Percentiles rank a stretch among this genome's conserved stretches.
Evolutionary conservation across 2,329 filamentous ascomycete genomes (phyloP).

Genomic region (Sporothrix schenckii): DNA sequence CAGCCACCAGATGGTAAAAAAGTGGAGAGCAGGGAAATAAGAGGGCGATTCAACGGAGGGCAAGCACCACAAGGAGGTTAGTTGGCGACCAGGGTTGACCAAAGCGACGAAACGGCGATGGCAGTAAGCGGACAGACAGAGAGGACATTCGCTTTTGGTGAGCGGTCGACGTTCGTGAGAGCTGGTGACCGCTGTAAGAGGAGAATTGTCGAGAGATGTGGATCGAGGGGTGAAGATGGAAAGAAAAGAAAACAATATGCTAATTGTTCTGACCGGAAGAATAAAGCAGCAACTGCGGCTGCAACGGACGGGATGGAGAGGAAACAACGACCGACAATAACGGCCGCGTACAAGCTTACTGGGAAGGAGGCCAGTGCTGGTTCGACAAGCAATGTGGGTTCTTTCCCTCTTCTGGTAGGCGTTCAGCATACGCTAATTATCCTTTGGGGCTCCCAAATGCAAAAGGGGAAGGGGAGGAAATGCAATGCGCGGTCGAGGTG

Average conservation of each 20-base stretch:
- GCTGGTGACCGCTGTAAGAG: not conserved
- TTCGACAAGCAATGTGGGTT: conserved; percentile 9
- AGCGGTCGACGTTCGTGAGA: not conserved
- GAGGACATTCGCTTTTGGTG: not conserved
- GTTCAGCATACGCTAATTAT: conserved; percentile 15
- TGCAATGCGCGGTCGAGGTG: not conserved
- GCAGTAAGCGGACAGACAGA: conserved; percentile 1
- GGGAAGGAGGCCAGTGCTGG: not conserved
- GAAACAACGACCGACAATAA: conserved; percentile 1
- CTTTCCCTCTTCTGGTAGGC: conserved; percentile 26
- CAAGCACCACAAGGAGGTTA: conserved; percentile 22
- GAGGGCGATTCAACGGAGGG: conserved; percentile 22
- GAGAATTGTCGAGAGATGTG: not conserved
- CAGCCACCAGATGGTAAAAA: conserved; percentile 24
- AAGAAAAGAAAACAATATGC: not conserved
- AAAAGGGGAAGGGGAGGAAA: conserved; percentile 18
- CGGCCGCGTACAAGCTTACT: conserved; percentile 1
- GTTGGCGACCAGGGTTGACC: conserved; percentile 5
- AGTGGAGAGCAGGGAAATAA: conserved; percentile 30
- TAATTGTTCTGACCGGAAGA: conserved; percentile 4
- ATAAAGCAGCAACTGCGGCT: conserved; percentile 1
- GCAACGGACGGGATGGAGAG: conserved; percentile 6
- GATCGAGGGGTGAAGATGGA: not conserved
- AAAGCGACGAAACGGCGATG: conserved; percentile 25
- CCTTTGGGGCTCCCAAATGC: conserved; percentile 9